These are phyloP conservation scores for Ceratocystiopsis brevicomis DNA, from an alignment of 2,329 filamentous ascomycete species.

Conservation along the genomic window DNA sequence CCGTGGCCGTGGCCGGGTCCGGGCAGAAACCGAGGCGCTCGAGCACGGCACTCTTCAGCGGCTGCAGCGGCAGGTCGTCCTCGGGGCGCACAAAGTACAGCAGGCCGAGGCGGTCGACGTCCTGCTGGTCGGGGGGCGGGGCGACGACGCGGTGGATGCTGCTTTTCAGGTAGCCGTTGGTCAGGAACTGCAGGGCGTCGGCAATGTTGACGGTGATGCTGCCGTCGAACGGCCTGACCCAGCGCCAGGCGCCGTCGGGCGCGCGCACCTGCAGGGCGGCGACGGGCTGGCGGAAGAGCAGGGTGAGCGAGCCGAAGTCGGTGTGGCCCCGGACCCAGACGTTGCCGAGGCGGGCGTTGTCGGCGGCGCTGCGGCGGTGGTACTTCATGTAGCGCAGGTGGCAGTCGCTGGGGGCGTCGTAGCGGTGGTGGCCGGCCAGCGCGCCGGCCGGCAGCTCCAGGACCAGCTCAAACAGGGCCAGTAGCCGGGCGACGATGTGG, in stretches of 20 bases:
- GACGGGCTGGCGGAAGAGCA: constrained; percentile 35
- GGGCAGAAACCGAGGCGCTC: constrained; percentile 2
- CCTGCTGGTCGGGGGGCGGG: constrained; percentile 21
- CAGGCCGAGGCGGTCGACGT: constrained; percentile 29
- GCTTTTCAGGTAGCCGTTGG: constrained; percentile 21
- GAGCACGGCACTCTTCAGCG: constrained; percentile 3
- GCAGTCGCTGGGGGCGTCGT: constrained; percentile 33
- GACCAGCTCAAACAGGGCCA: constrained; percentile 39
- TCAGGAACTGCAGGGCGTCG: constrained; percentile 26
- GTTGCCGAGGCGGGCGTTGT: constrained; percentile 17
- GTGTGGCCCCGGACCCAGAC: constrained; percentile 24
- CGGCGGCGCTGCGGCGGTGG: constrained; percentile 16
- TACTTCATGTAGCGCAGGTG: constrained; percentile 44
- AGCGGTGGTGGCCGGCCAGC: constrained; percentile 34
- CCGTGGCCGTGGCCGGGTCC: background rate
- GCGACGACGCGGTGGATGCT: constrained; percentile 17
- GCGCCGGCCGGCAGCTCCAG: constrained; percentile 39
- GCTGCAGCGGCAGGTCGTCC: constrained; percentile 17
- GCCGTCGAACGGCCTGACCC: constrained; percentile 23
- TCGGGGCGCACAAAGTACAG: constrained; percentile 30
- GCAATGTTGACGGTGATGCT: constrained; percentile 29
- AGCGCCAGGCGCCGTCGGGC: constrained; percentile 24
- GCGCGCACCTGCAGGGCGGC: constrained; percentile 30
- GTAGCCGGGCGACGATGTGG: constrained; percentile 31
- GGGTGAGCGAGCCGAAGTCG: constrained; percentile 31